These are phyloP conservation scores for Apiotrichum laibachii DNA, from an alignment of 1,284 basidiomycete genomes.

Conservation along the genomic window DNA sequence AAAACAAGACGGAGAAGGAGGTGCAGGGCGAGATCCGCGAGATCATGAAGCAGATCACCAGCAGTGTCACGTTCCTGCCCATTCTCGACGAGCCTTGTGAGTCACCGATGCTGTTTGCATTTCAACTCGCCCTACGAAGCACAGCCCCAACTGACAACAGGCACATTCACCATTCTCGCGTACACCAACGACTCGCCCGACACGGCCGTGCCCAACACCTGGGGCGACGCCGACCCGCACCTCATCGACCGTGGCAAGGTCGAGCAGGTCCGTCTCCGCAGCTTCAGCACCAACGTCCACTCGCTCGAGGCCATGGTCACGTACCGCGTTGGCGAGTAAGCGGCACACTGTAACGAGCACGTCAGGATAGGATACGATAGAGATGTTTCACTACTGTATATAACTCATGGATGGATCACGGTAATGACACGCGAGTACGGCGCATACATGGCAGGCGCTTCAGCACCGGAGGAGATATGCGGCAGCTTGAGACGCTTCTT, in stretches of 20 bases:
- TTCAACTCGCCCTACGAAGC: neutral
- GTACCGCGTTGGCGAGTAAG: constrained; percentile 45
- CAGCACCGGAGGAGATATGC: too few species aligned
- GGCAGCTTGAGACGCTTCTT: too few species aligned
- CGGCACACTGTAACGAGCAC: neutral
- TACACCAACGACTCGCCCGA: constrained; percentile 76
- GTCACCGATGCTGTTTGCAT: constrained; percentile 6
- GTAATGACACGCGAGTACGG: too few species aligned
- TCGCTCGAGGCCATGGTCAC: constrained; percentile 66
- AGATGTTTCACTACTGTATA: constrained; percentile 1
- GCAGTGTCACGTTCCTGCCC: constrained; percentile 91
- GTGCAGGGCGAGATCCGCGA: constrained; percentile 97
- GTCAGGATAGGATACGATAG: neutral
- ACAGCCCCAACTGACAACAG: constrained; percentile 32
- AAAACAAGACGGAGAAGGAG: constrained; percentile 70
- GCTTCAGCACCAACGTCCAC: constrained; percentile 86
- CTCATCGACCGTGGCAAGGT: constrained; percentile 94
- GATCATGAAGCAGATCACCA: constrained; percentile 97
- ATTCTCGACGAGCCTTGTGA: constrained; percentile 91
- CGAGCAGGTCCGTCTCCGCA: constrained; percentile 89
- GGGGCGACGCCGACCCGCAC: constrained; percentile 92
- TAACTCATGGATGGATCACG: neutral
- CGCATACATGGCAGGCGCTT: neutral
- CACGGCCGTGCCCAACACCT: constrained; percentile 66
- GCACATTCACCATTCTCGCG: constrained; percentile 83